Evolutionary conservation across 2,329 filamentous ascomycete genomes (phyloP), one percentile per base, ranked within the genome.

Genomic region (Mollisiaceae sp.): DNA sequence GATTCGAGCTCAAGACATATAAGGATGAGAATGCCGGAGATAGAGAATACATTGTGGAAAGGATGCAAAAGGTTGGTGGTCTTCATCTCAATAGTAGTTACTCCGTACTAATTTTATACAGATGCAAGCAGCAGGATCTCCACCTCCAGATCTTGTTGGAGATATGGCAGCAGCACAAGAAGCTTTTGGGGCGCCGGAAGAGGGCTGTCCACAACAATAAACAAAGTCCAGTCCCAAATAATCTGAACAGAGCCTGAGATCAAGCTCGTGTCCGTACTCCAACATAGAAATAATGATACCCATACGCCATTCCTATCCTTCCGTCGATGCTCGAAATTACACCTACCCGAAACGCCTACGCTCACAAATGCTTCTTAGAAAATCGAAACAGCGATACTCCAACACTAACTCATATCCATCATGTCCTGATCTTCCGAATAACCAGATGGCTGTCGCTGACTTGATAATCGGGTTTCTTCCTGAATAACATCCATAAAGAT

Each of bases 71-170:
- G 89, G 94, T 97, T 79, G 77, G 85, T 76, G 12, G 24, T 55
- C 12, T 60, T 60, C 36, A 55, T 15, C 63, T 36, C 52, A 64
- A 64, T 45, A 59, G 47, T 57, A 36, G 64, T 41, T 43, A 63
- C 57, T 58, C 59, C 63, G 36, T 67, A 63, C 70, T 75, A 64
- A 73, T 63, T 22, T 39, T 65, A 60, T 62, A 65, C 75, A 97
- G 94, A 99, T 99, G 95, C 95, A 99, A 94, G 90, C 90, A 60
- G 91, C 91, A 67, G 95, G 95, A 11, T 93, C 92, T 22, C 95
- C 95, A 54, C 95, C 95, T 0, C 85, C 92, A 43, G 95, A 98
- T 77, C 82, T 99, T 20, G 91, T 99, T 18, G 94, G 94, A 63
- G 93, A 97, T 76, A 91, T 97, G 86, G 89, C 89, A 63, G 91